Base-by-base conservation (phyloP, 495 filamentous ascomycete species). In the Penicillium parvum region DNA sequence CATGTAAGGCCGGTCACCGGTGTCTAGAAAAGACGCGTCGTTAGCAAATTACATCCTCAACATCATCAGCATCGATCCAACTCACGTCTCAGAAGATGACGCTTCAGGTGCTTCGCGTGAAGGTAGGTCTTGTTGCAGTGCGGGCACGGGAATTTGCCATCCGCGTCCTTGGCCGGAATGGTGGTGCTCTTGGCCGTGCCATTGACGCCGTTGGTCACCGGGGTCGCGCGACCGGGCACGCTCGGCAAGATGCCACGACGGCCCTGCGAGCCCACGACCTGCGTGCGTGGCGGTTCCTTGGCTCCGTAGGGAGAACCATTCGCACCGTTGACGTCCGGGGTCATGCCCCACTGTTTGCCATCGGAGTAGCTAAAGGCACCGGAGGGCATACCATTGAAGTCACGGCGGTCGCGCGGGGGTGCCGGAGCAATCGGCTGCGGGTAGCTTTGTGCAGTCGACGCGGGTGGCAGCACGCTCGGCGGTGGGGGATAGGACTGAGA, bases 41-140 rank as follows among this genome's bases (percentile, higher is more conserved):
- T 50, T 43, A 57, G 44, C 30, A 23, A n/a, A n/a, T n/a, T n/a
- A n/a, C n/a, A 12, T 15, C 12, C 16, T 15, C n/a, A 5, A 5
- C 27, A 29, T 15, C 5, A 14, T 5, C 12, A 2, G 5, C 3
- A 15, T 6, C 12, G 9, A 18, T 43, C 36, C 47, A 47, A 85
- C 90, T 89, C 78, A 96, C 90, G 92, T 72, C 92, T 74, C 39
- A 97, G 74, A 14, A 96, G 74, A 75, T 98, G 92, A 49, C 92
- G 80, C 75, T 98, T 98, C 44, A 98, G 69, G 65, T 98, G 92
- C 73, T 98, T 98, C 22, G 89, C 85, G 65, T 98, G 92, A 37
- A 96, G 79, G 65, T 98, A 98, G 6, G 88, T 95, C 73, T 96
- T 98, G 57, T 84, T 92, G 65, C 92, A 98, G 66, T 96, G 87